A percentile compares a stretch with the other conserved stretches of the same genome.
Conservation (phyloP, 768 basidiomycete species). For the Rhizopogon roseolus region DNA sequence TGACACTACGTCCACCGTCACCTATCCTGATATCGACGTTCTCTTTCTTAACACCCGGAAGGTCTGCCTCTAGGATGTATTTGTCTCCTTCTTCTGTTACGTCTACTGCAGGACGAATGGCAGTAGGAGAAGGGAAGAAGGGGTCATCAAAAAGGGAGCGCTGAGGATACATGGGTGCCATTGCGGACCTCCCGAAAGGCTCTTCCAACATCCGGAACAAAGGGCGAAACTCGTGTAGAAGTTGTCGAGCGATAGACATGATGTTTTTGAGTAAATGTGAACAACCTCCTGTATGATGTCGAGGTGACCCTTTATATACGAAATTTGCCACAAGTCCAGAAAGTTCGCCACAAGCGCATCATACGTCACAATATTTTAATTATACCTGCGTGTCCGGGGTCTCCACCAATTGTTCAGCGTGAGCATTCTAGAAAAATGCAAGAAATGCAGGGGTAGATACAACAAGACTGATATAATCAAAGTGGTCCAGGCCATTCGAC, state of each 20-base stretch:
- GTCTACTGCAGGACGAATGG: conserved; percentile 57
- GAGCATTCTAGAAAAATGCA: conserved; percentile 10
- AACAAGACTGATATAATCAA: conserved; percentile 2
- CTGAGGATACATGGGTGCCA: conserved; percentile 19
- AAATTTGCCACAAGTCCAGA: no score
- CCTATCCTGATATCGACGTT: conserved; percentile 68
- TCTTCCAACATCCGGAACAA: conserved; percentile 76
- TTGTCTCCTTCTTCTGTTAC: conserved; percentile 59
- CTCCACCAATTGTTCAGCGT: not conserved
- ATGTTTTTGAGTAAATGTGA: not conserved
- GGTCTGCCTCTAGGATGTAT: conserved; percentile 70
- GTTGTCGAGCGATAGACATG: conserved; percentile 65
- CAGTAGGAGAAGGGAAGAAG: conserved; percentile 33
- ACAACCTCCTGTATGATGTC: not conserved
- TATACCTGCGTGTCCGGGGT: not conserved
- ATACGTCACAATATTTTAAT: not conserved
- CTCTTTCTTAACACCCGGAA: conserved; percentile 77
- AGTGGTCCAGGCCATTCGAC: conserved; percentile 67
- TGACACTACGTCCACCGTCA: conserved; percentile 64
- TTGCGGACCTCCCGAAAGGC: conserved; percentile 37
- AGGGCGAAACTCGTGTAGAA: conserved; percentile 69
- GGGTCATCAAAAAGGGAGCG: conserved; percentile 46
- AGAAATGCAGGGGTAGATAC: not conserved
- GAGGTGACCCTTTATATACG: not conserved
- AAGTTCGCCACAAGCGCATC: not conserved